Percentiles rank a stretch among this genome's conserved stretches.
Conservation (phyloP, 352 stramenopile species). For the Globisporangium carolinianum region DNA sequence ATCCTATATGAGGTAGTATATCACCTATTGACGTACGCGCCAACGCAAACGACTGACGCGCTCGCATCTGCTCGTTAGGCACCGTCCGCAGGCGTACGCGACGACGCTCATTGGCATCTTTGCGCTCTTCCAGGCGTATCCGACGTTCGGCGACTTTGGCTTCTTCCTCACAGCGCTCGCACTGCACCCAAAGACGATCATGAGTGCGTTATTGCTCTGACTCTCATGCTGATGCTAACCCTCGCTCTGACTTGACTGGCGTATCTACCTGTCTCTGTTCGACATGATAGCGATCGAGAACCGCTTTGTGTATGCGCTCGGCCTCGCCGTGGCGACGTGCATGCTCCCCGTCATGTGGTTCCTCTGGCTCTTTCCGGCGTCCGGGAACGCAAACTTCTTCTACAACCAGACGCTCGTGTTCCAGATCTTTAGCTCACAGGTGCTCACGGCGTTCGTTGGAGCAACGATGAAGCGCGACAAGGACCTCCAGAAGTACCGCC, state of each 20-base stretch:
- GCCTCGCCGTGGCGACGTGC: conserved; percentile 55
- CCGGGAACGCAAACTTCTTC: conserved; percentile 87
- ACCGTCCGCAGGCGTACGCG: conserved; percentile 65
- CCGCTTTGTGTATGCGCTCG: conserved; percentile 65
- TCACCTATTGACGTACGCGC: too few relatives aligned
- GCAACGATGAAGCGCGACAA: conserved; percentile 84
- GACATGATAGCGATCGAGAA: conserved; percentile 55
- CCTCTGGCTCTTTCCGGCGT: conserved; percentile 80
- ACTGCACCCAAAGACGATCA: conserved; percentile 75
- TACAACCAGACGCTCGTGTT: conserved; percentile 87
- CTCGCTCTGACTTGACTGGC: not conserved
- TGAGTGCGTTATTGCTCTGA: conserved; percentile 40
- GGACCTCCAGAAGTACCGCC: conserved; percentile 50
- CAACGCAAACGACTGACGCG: too few relatives aligned
- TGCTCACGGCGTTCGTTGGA: conserved; percentile 70
- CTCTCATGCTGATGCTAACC: too few relatives aligned
- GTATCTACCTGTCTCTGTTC: not conserved
- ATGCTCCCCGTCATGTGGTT: conserved; percentile 85
- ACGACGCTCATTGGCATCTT: conserved; percentile 65
- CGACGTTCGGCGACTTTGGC: conserved; percentile 69
- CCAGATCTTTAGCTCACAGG: conserved; percentile 75
- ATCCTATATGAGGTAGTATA: too few relatives aligned
- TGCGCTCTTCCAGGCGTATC: conserved; percentile 75
- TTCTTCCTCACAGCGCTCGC: conserved; percentile 64
- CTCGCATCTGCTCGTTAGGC: conserved; percentile 17